These are phyloP conservation scores for Aureobasidium zeae DNA, from an alignment of 2,329 filamentous ascomycete genomes.

Conservation along the genomic window DNA sequence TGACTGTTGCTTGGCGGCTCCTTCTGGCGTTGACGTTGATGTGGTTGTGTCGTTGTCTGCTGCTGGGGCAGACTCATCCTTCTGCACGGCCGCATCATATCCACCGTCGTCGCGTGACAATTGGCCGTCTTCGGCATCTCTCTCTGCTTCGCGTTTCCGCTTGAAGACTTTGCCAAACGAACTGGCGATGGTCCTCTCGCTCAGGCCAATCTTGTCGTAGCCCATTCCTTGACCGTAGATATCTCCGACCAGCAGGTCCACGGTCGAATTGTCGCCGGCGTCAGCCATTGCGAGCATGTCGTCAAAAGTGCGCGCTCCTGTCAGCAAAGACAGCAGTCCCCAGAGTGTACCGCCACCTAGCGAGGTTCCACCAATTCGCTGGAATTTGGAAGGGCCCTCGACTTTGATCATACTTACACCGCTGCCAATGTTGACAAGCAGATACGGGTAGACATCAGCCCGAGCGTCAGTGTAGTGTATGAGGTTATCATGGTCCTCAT, in stretches of 20 bases:
- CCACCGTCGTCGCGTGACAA: conserved; percentile 40
- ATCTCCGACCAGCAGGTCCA: conserved; percentile 95
- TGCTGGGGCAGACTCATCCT: too few species aligned
- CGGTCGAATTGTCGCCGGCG: conserved; percentile 79
- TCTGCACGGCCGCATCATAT: conserved; percentile 15
- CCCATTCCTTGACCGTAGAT: conserved; percentile 97
- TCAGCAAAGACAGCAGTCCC: conserved; percentile 85
- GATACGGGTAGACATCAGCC: conserved; percentile 86
- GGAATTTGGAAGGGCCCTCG: conserved; percentile 72
- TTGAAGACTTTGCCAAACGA: conserved; percentile 96
- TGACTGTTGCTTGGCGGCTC: conserved; percentile 25
- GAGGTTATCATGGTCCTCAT: conserved; percentile 55
- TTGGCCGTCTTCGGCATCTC: conserved; percentile 65
- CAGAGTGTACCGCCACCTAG: conserved; percentile 95
- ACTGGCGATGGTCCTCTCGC: conserved; percentile 89
- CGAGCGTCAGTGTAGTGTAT: conserved; percentile 76
- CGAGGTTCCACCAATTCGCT: conserved; percentile 89
- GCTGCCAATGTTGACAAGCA: conserved; percentile 95
- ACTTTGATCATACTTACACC: conserved; percentile 97
- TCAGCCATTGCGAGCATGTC: conserved; percentile 93
- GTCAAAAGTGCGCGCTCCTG: conserved; percentile 90
- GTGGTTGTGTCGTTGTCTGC: conserved; percentile 18
- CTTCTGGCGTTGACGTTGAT: conserved; percentile 21
- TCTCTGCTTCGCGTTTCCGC: conserved; percentile 77
- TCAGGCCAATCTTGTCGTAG: conserved; percentile 92